Evolutionary conservation across 352 stramenopile genomes (phyloP).

Genomic region (Phytophthora foliorum): DNA sequence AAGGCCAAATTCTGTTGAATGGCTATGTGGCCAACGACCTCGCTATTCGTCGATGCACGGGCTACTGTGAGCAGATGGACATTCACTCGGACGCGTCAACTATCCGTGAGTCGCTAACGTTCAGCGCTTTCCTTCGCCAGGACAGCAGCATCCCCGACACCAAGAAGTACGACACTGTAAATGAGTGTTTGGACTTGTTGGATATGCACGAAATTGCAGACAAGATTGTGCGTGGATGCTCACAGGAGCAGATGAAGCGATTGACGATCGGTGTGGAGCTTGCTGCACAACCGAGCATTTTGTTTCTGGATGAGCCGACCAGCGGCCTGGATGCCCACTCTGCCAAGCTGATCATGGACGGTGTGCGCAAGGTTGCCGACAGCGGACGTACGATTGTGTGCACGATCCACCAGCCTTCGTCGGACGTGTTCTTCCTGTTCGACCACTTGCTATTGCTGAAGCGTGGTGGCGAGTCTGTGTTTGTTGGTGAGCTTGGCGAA

Average conservation of each 20-base stretch:
- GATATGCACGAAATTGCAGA: slow-evolving; percentile 39
- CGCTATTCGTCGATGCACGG: slow-evolving; percentile 29
- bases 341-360: slow-evolving; percentile 75
- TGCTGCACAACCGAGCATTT: slow-evolving; percentile 67
- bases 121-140: slow-evolving; percentile 78
- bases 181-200: slow-evolving; percentile 42
- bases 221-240: slow-evolving; percentile 36
- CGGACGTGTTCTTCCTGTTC: slow-evolving; percentile 85
- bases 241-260: slow-evolving; percentile 48
- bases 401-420: slow-evolving; percentile 91
- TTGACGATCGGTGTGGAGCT: slow-evolving; percentile 87
- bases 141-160: not conserved
- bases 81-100: slow-evolving; percentile 32
- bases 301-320: slow-evolving; percentile 77
- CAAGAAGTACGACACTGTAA: slow-evolving; percentile 33
- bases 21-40: slow-evolving; percentile 35
- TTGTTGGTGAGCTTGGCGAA: slow-evolving; percentile 77
- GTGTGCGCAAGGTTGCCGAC: slow-evolving; percentile 77
- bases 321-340: slow-evolving; percentile 67
- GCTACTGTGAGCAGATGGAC: slow-evolving; percentile 45
- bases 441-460: slow-evolving; percentile 80
- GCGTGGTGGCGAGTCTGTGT: slow-evolving; percentile 66
- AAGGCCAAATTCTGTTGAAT: slow-evolving; percentile 57
- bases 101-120: slow-evolving; percentile 77
- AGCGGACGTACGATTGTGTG: slow-evolving; percentile 78